Conservation (phyloP, 2,329 filamentous ascomycete genomes). For the Dactylellina cionopaga region DNA sequence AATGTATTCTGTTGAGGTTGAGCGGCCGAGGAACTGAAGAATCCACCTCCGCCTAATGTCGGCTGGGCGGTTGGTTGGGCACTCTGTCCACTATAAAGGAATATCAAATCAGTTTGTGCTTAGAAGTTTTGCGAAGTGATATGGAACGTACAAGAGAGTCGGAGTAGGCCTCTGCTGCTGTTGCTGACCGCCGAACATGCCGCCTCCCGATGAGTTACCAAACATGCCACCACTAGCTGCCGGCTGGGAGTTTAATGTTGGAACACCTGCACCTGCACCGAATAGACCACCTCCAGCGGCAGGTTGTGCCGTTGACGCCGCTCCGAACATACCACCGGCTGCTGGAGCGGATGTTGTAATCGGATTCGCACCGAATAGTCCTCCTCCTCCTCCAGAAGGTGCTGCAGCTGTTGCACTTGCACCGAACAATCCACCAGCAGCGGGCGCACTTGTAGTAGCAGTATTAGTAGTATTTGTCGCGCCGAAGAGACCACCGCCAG, state of each 20-base stretch:
- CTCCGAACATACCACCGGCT: conserved; percentile 14
- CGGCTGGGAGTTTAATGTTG: conserved; percentile 9
- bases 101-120: neutral
- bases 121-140: neutral
- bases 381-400: conserved; percentile 13
- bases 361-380: conserved; percentile 23
- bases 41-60: too few relatives aligned
- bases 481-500: conserved; percentile 23
- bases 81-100: neutral
- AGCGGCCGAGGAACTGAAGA: conserved; percentile 50
- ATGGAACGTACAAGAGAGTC: conserved; percentile 23
- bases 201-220: conserved; percentile 24
- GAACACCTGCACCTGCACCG: conserved; percentile 31
- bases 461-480: too few relatives aligned
- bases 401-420: conserved; percentile 2
- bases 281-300: conserved; percentile 45
- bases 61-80: conserved; percentile 34
- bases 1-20: conserved; percentile 29
- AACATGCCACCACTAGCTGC: conserved; percentile 20
- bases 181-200: conserved; percentile 34
- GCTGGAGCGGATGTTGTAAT: conserved; percentile 10
- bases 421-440: conserved; percentile 37
- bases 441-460: conserved; percentile 14
- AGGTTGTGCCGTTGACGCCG: neutral
- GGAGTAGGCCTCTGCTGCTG: conserved; percentile 6